Evolutionary conservation across 148 eudicot genomes (phyloP).

Genomic region (Linanthus parryae): DNA sequence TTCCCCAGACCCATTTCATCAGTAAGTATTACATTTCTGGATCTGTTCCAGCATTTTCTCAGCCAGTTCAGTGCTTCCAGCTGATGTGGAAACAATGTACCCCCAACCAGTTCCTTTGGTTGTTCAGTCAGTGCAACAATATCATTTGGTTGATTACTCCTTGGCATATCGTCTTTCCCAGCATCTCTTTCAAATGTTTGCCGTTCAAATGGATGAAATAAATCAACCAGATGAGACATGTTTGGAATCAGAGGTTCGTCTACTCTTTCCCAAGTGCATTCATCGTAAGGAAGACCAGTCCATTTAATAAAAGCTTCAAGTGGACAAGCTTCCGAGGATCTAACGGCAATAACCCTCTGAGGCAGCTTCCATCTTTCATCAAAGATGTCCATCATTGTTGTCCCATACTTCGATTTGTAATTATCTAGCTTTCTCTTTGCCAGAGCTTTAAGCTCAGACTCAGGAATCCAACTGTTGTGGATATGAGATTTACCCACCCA

Average conservation of each 20-base stretch:
- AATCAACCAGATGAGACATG: conserved; percentile 47
- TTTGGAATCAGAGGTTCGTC: conserved; percentile 63
- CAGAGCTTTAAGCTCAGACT: conserved; percentile 61
- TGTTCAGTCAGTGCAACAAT: conserved; percentile 68
- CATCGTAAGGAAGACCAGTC: conserved; percentile 91
- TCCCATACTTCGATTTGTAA: conserved; percentile 82
- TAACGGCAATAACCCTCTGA: conserved; percentile 68
- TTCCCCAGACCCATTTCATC: conserved; percentile 99
- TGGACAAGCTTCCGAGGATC: conserved; percentile 39
- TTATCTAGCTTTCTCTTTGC: conserved; percentile 93
- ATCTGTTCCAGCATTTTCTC: conserved; percentile 89
- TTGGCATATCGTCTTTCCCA: conserved; percentile 31
- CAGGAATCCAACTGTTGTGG: conserved; percentile 82
- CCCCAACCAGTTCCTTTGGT: conserved; percentile 81
- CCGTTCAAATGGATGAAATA: conserved; percentile 49
- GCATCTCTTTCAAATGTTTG: conserved; percentile 57
- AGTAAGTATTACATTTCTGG: conserved; percentile 91
- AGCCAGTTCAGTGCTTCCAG: conserved; percentile 97
- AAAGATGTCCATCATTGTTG: conserved; percentile 51
- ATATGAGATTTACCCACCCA: conserved; percentile 94
- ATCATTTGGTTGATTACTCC: conserved; percentile 41
- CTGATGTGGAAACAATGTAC: conserved; percentile 90
- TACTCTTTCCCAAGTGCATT: conserved; percentile 93
- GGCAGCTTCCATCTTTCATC: conserved; percentile 84
- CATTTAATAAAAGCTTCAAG: conserved; percentile 78